Base-by-base conservation (phyloP, 73 alveolate genomes). In the Paraurostyla sp. region DNA sequence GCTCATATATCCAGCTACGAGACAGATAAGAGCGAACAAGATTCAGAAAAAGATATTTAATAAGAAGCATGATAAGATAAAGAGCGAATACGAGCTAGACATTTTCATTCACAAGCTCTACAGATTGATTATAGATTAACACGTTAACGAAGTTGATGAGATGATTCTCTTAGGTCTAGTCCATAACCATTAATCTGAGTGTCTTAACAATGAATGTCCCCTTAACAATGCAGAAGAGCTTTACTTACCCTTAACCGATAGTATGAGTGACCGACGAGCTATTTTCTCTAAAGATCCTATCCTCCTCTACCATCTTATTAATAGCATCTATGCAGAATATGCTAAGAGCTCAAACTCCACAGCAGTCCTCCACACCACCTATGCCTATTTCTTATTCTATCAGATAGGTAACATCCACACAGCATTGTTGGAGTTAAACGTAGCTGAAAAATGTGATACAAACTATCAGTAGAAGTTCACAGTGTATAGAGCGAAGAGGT, bases 11-110 rank as follows among this genome's bases (percentile, higher is more conserved):
- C 88, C 88, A 33, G 83, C 88, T 20, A 41, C 80, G 29, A 48
- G 32, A 43, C 82, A 71, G 35, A 65, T 85, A 20, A 68, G 88
- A 49, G 93, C 69, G 23, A 50, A 48, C 35, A 71, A 54, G 49
- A 85, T 85, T 36, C 49, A 85, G 46, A 80, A 71, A 25, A 71
- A 85, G 56, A 59, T 83, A 27, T 83, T 85, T 59, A 71, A 45
- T 22, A 85, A 50, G 88, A 85, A 71, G 82, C 93, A 85, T 57
- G 93, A 85, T 54, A 85, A 85, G 56, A 85, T 85, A n/a, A 85
- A 59, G 83, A 85, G 83, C 76, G 88, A 68, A 25, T 85, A 71
- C 57, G 87, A 85, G 33, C 82, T 85, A 9, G 93, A 85, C 54
- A 68, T 71, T 18, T 85, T 60, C 54, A 85, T 85, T 43, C 83